Conservation (phyloP, 495 filamentous ascomycete genomes). For the Bombardia bombarda region DNA sequence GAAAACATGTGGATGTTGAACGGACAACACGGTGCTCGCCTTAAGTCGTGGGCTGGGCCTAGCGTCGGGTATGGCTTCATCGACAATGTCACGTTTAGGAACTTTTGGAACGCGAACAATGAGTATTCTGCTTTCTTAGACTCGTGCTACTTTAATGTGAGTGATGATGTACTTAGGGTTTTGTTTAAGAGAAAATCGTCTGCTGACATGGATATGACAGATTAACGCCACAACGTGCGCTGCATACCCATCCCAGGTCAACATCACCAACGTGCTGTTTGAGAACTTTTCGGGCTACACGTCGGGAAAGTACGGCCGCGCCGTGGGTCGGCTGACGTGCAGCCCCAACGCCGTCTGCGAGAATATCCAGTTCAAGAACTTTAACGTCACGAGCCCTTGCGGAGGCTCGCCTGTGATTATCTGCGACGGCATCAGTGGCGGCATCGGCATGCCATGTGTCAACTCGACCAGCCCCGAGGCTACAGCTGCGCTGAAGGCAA, state of each 20-base stretch:
- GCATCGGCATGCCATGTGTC: constrained; percentile 40
- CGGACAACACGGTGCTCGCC: constrained; percentile 46
- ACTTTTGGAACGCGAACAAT: constrained; percentile 48
- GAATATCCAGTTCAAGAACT: constrained; percentile 41
- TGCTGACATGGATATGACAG: background rate
- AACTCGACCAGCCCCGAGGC: constrained; percentile 20
- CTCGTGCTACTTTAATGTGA: constrained; percentile 51
- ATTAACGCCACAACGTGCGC: constrained; percentile 35
- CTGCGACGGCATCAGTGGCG: constrained; percentile 45
- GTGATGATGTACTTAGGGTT: too few relatives aligned
- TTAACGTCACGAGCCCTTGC: constrained; percentile 41
- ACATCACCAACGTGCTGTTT: constrained; percentile 48
- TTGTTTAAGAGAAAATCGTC: background rate
- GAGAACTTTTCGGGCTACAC: constrained; percentile 48
- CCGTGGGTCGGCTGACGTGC: constrained; percentile 44
- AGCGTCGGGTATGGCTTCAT: constrained; percentile 49
- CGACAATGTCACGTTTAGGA: constrained; percentile 51
- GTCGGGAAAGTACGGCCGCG: constrained; percentile 40
- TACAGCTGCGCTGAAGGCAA: constrained; percentile 15
- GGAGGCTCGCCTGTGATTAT: constrained; percentile 38
- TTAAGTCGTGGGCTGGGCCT: constrained; percentile 49
- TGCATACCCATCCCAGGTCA: constrained; percentile 42
- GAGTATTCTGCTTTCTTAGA: constrained; percentile 47
- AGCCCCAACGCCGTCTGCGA: constrained; percentile 44
- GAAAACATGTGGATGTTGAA: constrained; percentile 51